Evolutionary conservation across 164 flowering plant species (phyloP).

Genomic region (Chloranthus sessilifolius): DNA sequence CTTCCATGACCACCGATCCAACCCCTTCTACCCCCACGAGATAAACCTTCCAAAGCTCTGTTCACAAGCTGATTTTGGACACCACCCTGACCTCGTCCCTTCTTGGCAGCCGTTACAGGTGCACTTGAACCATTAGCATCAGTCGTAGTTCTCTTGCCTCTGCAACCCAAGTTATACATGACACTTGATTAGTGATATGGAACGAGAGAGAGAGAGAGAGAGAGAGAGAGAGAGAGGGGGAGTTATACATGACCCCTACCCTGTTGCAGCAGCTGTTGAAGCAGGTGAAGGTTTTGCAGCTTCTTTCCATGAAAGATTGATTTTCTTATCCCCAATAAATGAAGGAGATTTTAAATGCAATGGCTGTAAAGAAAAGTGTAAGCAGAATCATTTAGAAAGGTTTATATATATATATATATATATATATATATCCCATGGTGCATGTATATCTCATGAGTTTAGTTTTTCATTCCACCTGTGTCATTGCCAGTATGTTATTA

Average conservation of each 20-base stretch:
- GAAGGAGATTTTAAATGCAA: constrained; percentile 72
- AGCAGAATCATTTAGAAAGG: not conserved
- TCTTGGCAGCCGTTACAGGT: constrained; percentile 33
- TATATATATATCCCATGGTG: not conserved
- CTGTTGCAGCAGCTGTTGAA: constrained; percentile 35
- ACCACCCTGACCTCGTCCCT: constrained; percentile 71
- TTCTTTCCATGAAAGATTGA: constrained; percentile 96
- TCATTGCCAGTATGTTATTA: constrained; percentile 88
- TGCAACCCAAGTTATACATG: constrained; percentile 31
- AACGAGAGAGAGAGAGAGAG: not conserved
- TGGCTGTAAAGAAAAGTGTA: constrained; percentile 43
- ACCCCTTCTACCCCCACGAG: constrained; percentile 52
- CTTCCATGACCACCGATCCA: constrained; percentile 47
- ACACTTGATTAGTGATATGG: not conserved
- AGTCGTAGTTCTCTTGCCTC: constrained; percentile 56
- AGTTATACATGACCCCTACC: constrained; percentile 33
- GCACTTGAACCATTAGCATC: constrained; percentile 47
- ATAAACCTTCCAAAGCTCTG: constrained; percentile 65
- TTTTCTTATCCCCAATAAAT: constrained; percentile 81
- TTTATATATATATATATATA: not conserved
- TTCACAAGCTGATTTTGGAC: constrained; percentile 64
- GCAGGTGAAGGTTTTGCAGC: constrained; percentile 39
- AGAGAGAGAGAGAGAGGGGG: not conserved
- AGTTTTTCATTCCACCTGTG: constrained; percentile 65
- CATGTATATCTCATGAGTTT: too few species aligned